These are phyloP conservation scores for Neoboletus magnificus DNA, from an alignment of 768 basidiomycete species.

Conservation along the genomic window DNA sequence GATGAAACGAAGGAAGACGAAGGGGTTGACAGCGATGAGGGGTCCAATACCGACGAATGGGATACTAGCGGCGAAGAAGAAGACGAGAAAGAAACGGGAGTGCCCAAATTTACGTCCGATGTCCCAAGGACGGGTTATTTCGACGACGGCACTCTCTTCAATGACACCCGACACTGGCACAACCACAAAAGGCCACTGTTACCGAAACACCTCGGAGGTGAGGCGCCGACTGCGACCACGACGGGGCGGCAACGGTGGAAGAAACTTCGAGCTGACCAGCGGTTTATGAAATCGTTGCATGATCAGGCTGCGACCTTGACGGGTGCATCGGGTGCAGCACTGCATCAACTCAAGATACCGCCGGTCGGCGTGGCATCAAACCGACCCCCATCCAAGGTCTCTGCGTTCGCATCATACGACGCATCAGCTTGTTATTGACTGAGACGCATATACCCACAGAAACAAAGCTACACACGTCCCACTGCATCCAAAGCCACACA, in stretches of 20 bases:
- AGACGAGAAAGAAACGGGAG: neutral
- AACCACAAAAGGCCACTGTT: slow-evolving; percentile 45
- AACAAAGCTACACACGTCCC: slow-evolving; percentile 11
- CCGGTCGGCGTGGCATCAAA: slow-evolving; percentile 30
- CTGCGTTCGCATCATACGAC: neutral
- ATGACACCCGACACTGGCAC: slow-evolving; percentile 62
- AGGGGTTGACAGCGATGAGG: slow-evolving; percentile 13
- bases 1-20: slow-evolving; percentile 14
- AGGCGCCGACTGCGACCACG: slow-evolving; percentile 25
- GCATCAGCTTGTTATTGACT: neutral
- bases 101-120: neutral
- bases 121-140: slow-evolving; percentile 22
- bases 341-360: slow-evolving; percentile 55
- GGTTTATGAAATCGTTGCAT: slow-evolving; percentile 55
- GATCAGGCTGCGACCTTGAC: slow-evolving; percentile 60
- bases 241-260: slow-evolving; percentile 37
- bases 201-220: slow-evolving; percentile 53
- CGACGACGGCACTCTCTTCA: slow-evolving; percentile 42
- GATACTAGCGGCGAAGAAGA: slow-evolving; percentile 20
- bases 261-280: slow-evolving; percentile 46
- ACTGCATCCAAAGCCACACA: slow-evolving; percentile 27
- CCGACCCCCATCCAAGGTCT: slow-evolving; percentile 13
- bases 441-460: slow-evolving; percentile 9
- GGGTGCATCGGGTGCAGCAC: slow-evolving; percentile 52
- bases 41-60: slow-evolving; percentile 18